Conservation (phyloP, 1,139 yeast genomes). For the Arxiozyma slooffiae region DNA sequence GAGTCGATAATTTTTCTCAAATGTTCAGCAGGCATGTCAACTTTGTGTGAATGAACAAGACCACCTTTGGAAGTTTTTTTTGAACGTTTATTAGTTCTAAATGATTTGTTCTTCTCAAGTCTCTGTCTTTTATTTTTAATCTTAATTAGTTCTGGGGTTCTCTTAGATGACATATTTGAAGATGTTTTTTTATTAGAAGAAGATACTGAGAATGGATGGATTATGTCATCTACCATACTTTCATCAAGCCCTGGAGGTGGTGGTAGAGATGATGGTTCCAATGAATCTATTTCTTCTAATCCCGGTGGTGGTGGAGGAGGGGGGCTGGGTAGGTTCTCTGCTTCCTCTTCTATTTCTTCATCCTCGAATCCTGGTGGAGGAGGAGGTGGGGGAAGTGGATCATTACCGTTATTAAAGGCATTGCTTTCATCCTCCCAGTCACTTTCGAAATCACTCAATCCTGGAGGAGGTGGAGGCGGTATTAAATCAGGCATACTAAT, state of each 20-base stretch:
- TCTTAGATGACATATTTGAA: conserved; percentile 6
- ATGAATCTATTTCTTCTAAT: neutral
- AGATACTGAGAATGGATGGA: conserved; percentile 15
- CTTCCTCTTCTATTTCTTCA: neutral
- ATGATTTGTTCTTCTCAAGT: conserved; percentile 34
- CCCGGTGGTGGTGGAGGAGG: conserved; percentile 2
- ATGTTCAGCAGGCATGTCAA: conserved; percentile 93
- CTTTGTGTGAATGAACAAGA: conserved; percentile 50
- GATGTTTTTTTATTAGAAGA: conserved; percentile 20
- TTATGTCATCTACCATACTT: neutral
- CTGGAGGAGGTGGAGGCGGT: conserved; percentile 10
- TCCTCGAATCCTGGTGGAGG: conserved; percentile 11
- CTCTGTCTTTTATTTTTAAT: conserved; percentile 17
- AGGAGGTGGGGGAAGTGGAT: neutral
- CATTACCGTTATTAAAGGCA: neutral
- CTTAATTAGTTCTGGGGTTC: conserved; percentile 14
- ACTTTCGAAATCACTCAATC: conserved; percentile 3
- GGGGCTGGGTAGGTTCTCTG: neutral
- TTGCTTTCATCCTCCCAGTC: conserved; percentile 1
- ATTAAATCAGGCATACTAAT: conserved; percentile 1
- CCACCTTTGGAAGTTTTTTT: conserved; percentile 28
- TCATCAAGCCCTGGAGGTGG: conserved; percentile 12
- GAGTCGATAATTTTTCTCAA: conserved; percentile 72
- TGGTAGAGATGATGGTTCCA: conserved; percentile 6
- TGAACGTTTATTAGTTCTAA: conserved; percentile 4